These are phyloP conservation scores for Microthlaspi erraticum DNA, from an alignment of 345 rosid genomes.

Conservation along the genomic window DNA sequence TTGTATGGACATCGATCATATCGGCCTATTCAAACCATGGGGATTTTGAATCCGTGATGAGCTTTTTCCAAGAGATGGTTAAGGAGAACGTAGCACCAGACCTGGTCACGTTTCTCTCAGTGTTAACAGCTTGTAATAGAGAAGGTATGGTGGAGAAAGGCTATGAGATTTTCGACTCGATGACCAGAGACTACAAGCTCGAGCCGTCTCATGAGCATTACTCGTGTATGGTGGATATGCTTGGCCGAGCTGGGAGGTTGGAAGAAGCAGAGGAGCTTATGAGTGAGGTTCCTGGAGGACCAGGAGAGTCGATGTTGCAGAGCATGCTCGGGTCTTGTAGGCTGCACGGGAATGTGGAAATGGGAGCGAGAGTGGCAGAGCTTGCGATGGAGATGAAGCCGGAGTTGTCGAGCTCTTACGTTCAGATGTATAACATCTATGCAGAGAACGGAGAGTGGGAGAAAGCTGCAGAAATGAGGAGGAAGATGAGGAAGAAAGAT, in stretches of 20 bases:
- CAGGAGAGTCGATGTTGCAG: slow-evolving; percentile 72
- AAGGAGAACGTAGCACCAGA: slow-evolving; percentile 66
- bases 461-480: slow-evolving; percentile 64
- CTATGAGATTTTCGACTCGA: slow-evolving; percentile 54
- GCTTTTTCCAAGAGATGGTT: slow-evolving; percentile 65
- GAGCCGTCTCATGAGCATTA: slow-evolving; percentile 76
- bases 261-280: slow-evolving; percentile 74
- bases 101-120: slow-evolving; percentile 76
- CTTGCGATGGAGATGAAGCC: slow-evolving; percentile 70
- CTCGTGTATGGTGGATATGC: slow-evolving; percentile 91
- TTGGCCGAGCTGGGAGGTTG: slow-evolving; percentile 81
- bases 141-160: slow-evolving; percentile 83
- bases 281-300: slow-evolving; percentile 64
- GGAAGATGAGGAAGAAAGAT: slow-evolving; percentile 71
- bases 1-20: slow-evolving; percentile 87
- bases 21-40: slow-evolving; percentile 92
- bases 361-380: slow-evolving; percentile 68
- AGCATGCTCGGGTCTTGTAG: slow-evolving; percentile 84
- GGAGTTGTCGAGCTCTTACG: slow-evolving; percentile 69
- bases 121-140: slow-evolving; percentile 77
- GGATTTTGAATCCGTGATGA: slow-evolving; percentile 75
- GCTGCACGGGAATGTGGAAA: slow-evolving; percentile 69
- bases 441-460: slow-evolving; percentile 89
- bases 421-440: slow-evolving; percentile 81
- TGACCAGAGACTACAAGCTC: slow-evolving; percentile 63